A percentile compares a stretch with the other conserved stretches of the same genome.
phyloP scores from a whole-genome alignment of 495 filamentous ascomycete genomes.

The Pyrenula massariospora region DNA sequence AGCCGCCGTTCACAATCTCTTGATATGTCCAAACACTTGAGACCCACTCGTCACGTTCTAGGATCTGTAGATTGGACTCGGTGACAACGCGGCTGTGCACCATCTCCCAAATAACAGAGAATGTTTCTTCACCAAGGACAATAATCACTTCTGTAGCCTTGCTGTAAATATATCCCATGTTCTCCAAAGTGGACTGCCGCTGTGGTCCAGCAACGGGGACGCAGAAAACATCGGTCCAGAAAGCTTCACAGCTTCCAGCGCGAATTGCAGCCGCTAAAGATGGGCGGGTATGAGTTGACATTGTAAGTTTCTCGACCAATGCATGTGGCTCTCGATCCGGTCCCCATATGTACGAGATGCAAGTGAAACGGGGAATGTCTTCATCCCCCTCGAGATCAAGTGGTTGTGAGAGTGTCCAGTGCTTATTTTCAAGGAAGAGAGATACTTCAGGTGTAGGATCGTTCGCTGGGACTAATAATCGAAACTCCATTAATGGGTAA shows the following conservation, averaged over 20 bases:
- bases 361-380: background rate
- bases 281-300: slow-evolving; percentile 3
- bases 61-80: background rate
- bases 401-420: background rate
- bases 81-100: background rate
- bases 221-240: slow-evolving; percentile 14
- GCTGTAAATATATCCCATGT: slow-evolving; percentile 13
- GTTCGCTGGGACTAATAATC: background rate
- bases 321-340: background rate
- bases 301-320: background rate
- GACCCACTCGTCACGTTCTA: slow-evolving; percentile 11
- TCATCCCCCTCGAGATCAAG: background rate
- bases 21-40: slow-evolving; percentile 12
- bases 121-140: slow-evolving; percentile 3
- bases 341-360: background rate
- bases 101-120: slow-evolving; percentile 5
- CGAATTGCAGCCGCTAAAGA: slow-evolving; percentile 2
- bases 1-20: slow-evolving; percentile 9
- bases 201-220: slow-evolving; percentile 3
- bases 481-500: background rate
- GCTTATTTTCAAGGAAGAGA: background rate
- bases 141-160: slow-evolving; percentile 7
- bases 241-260: background rate
- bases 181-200: slow-evolving; percentile 4
- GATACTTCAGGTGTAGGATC: background rate